Conservation (phyloP, 257 asterid species). For the Ballota nigra region DNA sequence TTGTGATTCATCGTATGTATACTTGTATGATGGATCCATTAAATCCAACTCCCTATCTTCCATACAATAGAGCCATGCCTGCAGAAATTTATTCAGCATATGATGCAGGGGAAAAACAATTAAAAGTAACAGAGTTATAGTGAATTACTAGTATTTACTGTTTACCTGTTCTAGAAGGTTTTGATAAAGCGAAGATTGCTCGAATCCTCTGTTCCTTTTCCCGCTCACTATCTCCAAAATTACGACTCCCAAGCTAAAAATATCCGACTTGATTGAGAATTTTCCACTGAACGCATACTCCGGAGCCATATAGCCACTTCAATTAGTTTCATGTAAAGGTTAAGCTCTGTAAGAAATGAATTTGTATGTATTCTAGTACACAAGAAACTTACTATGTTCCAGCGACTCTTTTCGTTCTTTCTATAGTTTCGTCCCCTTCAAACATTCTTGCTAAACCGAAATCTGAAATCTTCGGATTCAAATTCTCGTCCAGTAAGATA, state of each 20-base stretch:
- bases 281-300: neutral
- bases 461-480: conserved; percentile 23
- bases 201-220: conserved; percentile 16
- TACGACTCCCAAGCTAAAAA: neutral
- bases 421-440: conserved; percentile 19
- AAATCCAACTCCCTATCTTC: conserved; percentile 11
- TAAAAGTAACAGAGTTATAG: neutral
- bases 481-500: conserved; percentile 22
- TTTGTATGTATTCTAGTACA: neutral
- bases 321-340: neutral
- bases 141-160: neutral
- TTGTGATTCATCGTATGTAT: conserved; percentile 4
- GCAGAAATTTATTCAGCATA: neutral
- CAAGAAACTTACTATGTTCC: conserved; percentile 25
- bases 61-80: conserved; percentile 16
- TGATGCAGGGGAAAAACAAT: neutral
- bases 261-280: neutral
- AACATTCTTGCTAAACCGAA: conserved; percentile 27
- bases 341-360: neutral
- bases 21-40: conserved; percentile 2
- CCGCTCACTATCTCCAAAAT: neutral
- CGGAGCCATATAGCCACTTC: neutral
- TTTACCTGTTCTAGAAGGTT: conserved; percentile 21
- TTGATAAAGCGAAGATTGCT: neutral
- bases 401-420: conserved; percentile 20